Evolutionary conservation across 805 yeast species (phyloP).

Genomic region (Yarrowia osloensis): DNA sequence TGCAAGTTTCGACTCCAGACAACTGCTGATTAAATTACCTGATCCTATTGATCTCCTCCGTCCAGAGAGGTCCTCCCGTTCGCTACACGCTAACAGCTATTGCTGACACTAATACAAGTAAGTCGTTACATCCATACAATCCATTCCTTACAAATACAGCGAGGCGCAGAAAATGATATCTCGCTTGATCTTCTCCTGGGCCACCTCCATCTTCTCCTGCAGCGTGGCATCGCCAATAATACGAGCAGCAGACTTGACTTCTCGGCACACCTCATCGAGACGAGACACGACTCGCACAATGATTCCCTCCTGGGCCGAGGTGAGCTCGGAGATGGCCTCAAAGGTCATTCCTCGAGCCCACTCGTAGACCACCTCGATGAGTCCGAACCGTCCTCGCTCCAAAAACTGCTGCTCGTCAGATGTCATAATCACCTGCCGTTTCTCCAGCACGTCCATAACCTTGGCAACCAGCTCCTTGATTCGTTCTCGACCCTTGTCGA

Average conservation of each 20-base stretch:
- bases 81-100: no score
- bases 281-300: slow-evolving; percentile 94
- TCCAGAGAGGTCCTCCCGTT: no score
- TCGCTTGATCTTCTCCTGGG: slow-evolving; percentile 92
- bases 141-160: slow-evolving; percentile 60
- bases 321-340: slow-evolving; percentile 84
- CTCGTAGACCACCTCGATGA: slow-evolving; percentile 92
- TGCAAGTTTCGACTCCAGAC: no score
- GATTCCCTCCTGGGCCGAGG: slow-evolving; percentile 92
- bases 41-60: no score
- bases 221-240: slow-evolving; percentile 92
- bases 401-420: slow-evolving; percentile 83
- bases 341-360: slow-evolving; percentile 97
- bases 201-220: slow-evolving; percentile 84
- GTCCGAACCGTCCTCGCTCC: slow-evolving; percentile 81
- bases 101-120: no score
- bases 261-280: slow-evolving; percentile 91
- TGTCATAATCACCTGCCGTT: slow-evolving; percentile 72
- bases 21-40: no score
- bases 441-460: slow-evolving; percentile 61
- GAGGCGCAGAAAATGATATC: slow-evolving; percentile 98
- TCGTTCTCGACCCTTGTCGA: slow-evolving; percentile 60
- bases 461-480: slow-evolving; percentile 70
- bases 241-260: slow-evolving; percentile 89
- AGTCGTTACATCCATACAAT: no score